Evolutionary conservation across 495 filamentous ascomycete genomes (phyloP).

Genomic region (Podospora conica): DNA sequence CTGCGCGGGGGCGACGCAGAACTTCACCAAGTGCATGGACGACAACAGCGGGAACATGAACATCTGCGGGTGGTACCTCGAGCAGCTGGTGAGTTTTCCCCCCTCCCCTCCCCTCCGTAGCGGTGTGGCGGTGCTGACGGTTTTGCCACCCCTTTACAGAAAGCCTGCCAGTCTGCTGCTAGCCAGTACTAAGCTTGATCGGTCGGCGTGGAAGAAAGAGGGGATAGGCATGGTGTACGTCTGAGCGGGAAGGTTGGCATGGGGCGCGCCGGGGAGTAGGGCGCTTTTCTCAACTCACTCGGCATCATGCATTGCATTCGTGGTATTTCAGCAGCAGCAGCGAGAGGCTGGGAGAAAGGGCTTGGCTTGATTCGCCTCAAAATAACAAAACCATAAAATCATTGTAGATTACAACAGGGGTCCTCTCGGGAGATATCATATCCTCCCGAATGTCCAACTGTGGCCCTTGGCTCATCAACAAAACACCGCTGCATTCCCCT

Average conservation of each 20-base stretch:
- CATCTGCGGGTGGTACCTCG: slow-evolving; percentile 96
- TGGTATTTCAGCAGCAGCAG: too few relatives aligned
- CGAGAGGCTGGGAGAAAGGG: too few relatives aligned
- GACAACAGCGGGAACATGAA: slow-evolving; percentile 88
- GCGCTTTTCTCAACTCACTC: background rate
- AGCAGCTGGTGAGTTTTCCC: slow-evolving; percentile 60
- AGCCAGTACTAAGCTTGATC: slow-evolving; percentile 64
- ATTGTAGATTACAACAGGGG: background rate
- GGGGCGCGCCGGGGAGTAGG: background rate
- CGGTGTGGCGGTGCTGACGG: slow-evolving; percentile 11
- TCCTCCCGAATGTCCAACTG: background rate
- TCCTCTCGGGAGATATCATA: background rate
- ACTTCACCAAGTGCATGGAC: slow-evolving; percentile 93
- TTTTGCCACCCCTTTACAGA: slow-evolving; percentile 38
- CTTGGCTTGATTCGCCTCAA: background rate
- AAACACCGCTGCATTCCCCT: background rate
- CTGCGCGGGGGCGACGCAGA: slow-evolving; percentile 73
- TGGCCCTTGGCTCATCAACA: slow-evolving; percentile 4
- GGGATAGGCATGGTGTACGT: background rate
- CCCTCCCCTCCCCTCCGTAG: background rate
- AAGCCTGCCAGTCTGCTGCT: slow-evolving; percentile 89
- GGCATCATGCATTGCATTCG: background rate
- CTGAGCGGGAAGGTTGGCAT: background rate
- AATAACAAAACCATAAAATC: background rate
- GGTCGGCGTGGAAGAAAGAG: background rate